A percentile compares a stretch with the other conserved stretches of the same genome.
Evolutionary conservation across 768 basidiomycete genomes (phyloP).

Genomic region (Tricholoma sp.): DNA sequence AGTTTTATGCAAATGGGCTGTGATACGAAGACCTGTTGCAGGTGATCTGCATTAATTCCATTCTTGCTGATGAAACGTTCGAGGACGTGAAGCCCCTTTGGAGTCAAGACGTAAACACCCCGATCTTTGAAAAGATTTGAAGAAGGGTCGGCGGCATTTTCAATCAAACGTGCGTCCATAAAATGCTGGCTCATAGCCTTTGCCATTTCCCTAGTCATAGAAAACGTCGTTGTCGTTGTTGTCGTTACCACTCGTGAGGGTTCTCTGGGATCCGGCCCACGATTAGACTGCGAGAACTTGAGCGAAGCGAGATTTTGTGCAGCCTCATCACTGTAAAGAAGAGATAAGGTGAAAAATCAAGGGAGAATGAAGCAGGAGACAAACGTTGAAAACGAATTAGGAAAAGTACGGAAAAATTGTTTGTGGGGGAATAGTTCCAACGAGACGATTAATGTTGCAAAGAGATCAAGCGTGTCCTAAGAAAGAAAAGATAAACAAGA

Average conservation of each 20-base stretch:
- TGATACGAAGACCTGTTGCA: constrained; percentile 81
- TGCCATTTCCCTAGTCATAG: constrained; percentile 99
- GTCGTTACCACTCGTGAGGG: constrained; percentile 98
- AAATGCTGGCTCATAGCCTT: constrained; percentile 99
- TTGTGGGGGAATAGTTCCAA: constrained; percentile 85
- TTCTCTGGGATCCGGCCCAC: constrained; percentile 97
- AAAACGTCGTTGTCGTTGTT: constrained; percentile 98
- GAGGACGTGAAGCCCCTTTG: constrained; percentile 96
- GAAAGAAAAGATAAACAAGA: not conserved
- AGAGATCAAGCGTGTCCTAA: constrained; percentile 97
- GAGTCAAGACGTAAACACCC: constrained; percentile 91
- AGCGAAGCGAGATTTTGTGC: constrained; percentile 89
- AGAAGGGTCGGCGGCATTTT: constrained; percentile 89
- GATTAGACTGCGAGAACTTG: constrained; percentile 98
- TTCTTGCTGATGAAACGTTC: constrained; percentile 99
- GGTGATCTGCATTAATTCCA: constrained; percentile 92
- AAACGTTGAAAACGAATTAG: constrained; percentile 94
- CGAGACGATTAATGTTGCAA: constrained; percentile 94
- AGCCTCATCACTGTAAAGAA: constrained; percentile 79
- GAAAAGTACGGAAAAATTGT: constrained; percentile 93
- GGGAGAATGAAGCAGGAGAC: constrained; percentile 27
- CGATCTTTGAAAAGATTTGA: constrained; percentile 96
- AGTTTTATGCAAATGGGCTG: constrained; percentile 98
- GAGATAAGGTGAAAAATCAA: constrained; percentile 8
- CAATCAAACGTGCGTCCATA: constrained; percentile 97